A percentile compares a stretch with the other conserved stretches of the same genome.
Evolutionary conservation across 768 basidiomycete genomes (phyloP).

Genomic region (Pleurotus eryngii): DNA sequence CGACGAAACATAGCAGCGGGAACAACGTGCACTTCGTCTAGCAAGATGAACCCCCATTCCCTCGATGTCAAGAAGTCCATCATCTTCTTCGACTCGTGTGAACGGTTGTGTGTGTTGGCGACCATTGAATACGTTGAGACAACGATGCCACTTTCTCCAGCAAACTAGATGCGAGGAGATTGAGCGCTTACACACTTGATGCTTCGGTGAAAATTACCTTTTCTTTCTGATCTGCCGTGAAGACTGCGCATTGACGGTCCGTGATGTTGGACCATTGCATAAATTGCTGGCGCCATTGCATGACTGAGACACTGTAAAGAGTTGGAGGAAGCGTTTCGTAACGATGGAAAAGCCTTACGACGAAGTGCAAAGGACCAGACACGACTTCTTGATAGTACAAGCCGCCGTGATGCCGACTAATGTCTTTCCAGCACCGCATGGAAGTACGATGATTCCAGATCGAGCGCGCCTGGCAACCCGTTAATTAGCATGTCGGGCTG

Average conservation of each 20-base stretch:
- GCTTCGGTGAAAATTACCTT: constrained; percentile 50
- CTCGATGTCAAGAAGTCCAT: constrained; percentile 99
- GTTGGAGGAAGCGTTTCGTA: neutral
- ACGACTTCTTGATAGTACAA: constrained; percentile 99
- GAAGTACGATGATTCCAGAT: constrained; percentile 96
- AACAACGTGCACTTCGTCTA: constrained; percentile 99
- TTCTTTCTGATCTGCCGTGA: constrained; percentile 97
- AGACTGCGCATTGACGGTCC: constrained; percentile 93
- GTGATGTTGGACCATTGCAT: constrained; percentile 99
- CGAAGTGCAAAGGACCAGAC: constrained; percentile 94
- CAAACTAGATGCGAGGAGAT: constrained; percentile 57
- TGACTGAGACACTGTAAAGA: constrained; percentile 72
- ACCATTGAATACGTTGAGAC: constrained; percentile 99
- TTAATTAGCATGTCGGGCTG: neutral
- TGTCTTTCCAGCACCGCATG: constrained; percentile 98
- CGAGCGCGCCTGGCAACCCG: constrained; percentile 73
- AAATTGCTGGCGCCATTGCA: constrained; percentile 99
- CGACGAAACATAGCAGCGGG: constrained; percentile 98
- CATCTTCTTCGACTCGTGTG: constrained; percentile 99
- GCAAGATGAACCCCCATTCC: constrained; percentile 97
- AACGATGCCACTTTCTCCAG: constrained; percentile 95
- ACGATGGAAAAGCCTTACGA: constrained; percentile 57
- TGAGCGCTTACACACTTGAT: constrained; percentile 3
- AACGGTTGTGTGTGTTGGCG: constrained; percentile 95
- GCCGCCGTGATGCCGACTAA: constrained; percentile 99